These are phyloP conservation scores for Botrytis cinerea DNA, from an alignment of 2,329 filamentous ascomycete species.

Conservation along the genomic window DNA sequence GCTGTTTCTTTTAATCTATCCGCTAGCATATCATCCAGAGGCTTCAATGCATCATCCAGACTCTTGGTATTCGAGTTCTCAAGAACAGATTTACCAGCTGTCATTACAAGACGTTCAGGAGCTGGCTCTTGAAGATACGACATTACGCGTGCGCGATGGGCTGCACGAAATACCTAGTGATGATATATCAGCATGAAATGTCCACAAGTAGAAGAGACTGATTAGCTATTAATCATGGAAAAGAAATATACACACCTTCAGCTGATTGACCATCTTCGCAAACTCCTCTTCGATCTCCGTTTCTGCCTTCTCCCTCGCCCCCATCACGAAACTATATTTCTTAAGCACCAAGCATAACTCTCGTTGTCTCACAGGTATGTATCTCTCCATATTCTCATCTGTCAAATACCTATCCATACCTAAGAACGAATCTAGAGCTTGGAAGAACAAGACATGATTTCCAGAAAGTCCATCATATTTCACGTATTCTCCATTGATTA, in stretches of 20 bases:
- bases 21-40: slow-evolving; percentile 21
- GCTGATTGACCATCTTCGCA: slow-evolving; percentile 12
- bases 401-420: background rate
- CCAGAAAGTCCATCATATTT: slow-evolving; percentile 21
- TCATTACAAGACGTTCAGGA: slow-evolving; percentile 18
- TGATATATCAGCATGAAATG: background rate
- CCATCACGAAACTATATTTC: background rate
- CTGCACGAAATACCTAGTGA: slow-evolving; percentile 16
- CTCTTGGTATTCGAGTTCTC: background rate
- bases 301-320: background rate
- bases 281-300: background rate
- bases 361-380: background rate
- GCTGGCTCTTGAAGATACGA: slow-evolving; percentile 20
- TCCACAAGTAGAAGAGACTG: no score
- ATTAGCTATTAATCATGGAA: background rate
- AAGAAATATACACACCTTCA: slow-evolving; percentile 11
- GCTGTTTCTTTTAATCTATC: slow-evolving; percentile 4
- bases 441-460: slow-evolving; percentile 21
- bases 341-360: slow-evolving; percentile 1
- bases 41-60: slow-evolving; percentile 7
- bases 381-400: background rate
- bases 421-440: slow-evolving; percentile 16
- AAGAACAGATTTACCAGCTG: slow-evolving; percentile 18
- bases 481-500: background rate
- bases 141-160: slow-evolving; percentile 22